Conservation (phyloP, 2,329 filamentous ascomycete genomes). For the Sclerotinia subarctica region DNA sequence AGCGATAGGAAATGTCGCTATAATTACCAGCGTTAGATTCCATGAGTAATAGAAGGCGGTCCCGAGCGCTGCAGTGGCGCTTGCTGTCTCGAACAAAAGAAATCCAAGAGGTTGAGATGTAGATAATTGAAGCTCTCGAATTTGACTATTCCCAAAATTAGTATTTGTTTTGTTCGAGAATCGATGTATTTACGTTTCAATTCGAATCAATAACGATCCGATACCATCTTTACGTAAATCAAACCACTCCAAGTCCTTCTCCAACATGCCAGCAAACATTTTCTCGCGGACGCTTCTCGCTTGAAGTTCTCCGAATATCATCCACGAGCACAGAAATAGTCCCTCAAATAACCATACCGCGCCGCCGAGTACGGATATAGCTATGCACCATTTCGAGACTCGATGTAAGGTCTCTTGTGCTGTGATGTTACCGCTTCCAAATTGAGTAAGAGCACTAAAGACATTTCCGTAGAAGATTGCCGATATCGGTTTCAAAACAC, state of each 20-base stretch:
- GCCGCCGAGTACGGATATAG: slow-evolving; percentile 60
- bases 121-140: slow-evolving; percentile 75
- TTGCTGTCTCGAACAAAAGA: slow-evolving; percentile 60
- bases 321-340: slow-evolving; percentile 66
- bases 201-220: slow-evolving; percentile 64
- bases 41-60: slow-evolving; percentile 79
- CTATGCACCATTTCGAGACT: slow-evolving; percentile 58
- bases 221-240: slow-evolving; percentile 70
- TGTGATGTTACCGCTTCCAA: slow-evolving; percentile 54
- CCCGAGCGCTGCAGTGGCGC: slow-evolving; percentile 60
- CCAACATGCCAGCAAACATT: slow-evolving; percentile 67
- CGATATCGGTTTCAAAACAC: slow-evolving; percentile 60
- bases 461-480: slow-evolving; percentile 71
- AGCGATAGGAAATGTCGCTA: slow-evolving; percentile 70
- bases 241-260: slow-evolving; percentile 77
- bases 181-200: slow-evolving; percentile 63
- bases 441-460: slow-evolving; percentile 68
- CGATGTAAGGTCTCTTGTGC: slow-evolving; percentile 51
- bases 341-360: slow-evolving; percentile 66
- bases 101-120: slow-evolving; percentile 77
- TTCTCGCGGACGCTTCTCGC: slow-evolving; percentile 60
- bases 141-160: slow-evolving; percentile 57
- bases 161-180: background rate
- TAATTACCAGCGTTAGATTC: slow-evolving; percentile 76
- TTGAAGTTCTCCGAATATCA: slow-evolving; percentile 78